Conservation (phyloP, 441 rosid species). For the Melastoma candidum region DNA sequence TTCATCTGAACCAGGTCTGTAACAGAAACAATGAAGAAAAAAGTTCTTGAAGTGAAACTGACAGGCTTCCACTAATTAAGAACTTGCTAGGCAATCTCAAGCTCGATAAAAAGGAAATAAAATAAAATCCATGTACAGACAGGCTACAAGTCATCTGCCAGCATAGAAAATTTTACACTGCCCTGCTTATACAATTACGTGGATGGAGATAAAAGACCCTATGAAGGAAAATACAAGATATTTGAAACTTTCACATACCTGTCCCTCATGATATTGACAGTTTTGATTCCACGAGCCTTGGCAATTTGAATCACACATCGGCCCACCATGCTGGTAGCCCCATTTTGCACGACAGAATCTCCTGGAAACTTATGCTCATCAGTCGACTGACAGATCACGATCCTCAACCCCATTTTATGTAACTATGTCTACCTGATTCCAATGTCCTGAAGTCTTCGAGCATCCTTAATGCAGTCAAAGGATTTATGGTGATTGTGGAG, state of each 20-base stretch:
- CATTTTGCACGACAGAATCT: slow-evolving; percentile 82
- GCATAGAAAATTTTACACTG: too few species aligned
- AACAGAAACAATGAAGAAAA: slow-evolving; percentile 12
- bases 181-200: too few species aligned
- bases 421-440: slow-evolving; percentile 36
- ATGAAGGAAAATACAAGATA: too few species aligned
- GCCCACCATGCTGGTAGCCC: slow-evolving; percentile 86
- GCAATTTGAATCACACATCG: slow-evolving; percentile 90
- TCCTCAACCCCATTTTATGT: not conserved
- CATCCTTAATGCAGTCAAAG: slow-evolving; percentile 85
- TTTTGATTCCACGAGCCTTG: slow-evolving; percentile 50
- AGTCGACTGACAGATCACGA: slow-evolving; percentile 8
- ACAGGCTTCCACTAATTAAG: not conserved
- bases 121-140: too few species aligned
- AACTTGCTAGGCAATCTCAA: too few species aligned
- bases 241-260: slow-evolving; percentile 25
- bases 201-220: too few species aligned
- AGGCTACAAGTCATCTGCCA: too few species aligned
- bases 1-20: slow-evolving; percentile 75
- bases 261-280: slow-evolving; percentile 72
- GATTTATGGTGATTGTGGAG: slow-evolving; percentile 85
- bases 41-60: not conserved
- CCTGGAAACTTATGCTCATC: slow-evolving; percentile 33
- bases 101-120: too few species aligned
- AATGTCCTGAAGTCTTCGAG: slow-evolving; percentile 70